Evolutionary conservation across 768 basidiomycete genomes (phyloP).

Genomic region (Cystofilobasidium macerans): DNA sequence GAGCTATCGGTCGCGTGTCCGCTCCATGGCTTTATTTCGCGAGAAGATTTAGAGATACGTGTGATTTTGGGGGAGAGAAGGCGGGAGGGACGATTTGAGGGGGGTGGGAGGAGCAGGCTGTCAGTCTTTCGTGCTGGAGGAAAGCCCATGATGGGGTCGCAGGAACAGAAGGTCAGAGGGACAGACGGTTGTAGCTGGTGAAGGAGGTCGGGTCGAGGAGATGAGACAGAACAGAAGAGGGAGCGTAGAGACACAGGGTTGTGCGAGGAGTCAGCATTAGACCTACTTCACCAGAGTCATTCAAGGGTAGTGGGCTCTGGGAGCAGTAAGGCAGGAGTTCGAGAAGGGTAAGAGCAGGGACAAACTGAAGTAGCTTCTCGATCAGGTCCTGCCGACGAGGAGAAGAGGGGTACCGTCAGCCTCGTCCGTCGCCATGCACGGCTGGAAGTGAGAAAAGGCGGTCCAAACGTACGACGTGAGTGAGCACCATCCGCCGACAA

Average conservation of each 20-base stretch:
- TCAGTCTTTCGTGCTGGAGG: conserved; percentile 9
- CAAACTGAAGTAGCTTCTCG: conserved; percentile 91
- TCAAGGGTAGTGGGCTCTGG: neutral
- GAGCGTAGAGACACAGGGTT: neutral
- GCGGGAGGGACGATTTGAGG: conserved; percentile 15
- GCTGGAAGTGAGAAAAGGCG: neutral
- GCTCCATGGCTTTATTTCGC: conserved; percentile 31
- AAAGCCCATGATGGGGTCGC: neutral
- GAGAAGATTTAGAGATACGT: neutral
- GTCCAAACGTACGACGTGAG: conserved; percentile 46
- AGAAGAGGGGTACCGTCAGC: conserved; percentile 18
- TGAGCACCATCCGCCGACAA: conserved; percentile 92
- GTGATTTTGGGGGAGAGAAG: neutral
- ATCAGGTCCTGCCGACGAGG: conserved; percentile 59
- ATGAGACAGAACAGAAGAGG: neutral
- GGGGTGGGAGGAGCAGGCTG: conserved; percentile 18
- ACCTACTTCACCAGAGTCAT: neutral
- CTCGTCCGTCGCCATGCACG: neutral
- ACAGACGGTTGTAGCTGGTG: conserved; percentile 34
- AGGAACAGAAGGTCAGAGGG: neutral
- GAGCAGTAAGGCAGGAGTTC: neutral
- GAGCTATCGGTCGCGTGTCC: conserved; percentile 26
- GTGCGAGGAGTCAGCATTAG: neutral
- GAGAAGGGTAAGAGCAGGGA: conserved; percentile 47
- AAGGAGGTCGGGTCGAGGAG: neutral